phyloP scores from a whole-genome alignment of 352 stramenopile species.

The Phytopythium sindhum region DNA sequence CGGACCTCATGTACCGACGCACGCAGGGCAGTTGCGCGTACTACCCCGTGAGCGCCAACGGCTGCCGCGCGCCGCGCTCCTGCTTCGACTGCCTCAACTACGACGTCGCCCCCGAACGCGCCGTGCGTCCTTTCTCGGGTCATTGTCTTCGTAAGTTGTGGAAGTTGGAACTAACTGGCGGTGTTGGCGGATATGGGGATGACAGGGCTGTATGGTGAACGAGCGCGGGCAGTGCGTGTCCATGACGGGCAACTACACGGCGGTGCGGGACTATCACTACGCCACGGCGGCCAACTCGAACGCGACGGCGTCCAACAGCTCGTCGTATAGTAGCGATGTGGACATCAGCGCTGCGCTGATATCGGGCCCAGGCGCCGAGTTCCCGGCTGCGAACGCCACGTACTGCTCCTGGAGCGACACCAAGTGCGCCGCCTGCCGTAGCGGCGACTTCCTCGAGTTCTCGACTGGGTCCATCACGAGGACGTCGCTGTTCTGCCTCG shows the following conservation, averaged over 20 bases:
- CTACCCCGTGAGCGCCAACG: conserved; percentile 20
- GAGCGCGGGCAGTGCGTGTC: conserved; percentile 23
- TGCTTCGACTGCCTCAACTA: conserved; percentile 44
- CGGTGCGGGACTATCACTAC: conserved; percentile 20
- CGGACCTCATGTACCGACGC: conserved; percentile 10
- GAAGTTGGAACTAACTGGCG: not conserved
- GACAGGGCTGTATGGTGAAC: conserved; percentile 26
- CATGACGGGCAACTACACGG: conserved; percentile 19
- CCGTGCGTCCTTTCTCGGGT: conserved; percentile 4
- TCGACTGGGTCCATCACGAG: conserved; percentile 6
- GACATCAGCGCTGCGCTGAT: conserved; percentile 8
- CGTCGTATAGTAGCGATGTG: not conserved
- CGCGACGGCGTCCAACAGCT: conserved; percentile 1
- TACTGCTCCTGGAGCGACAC: conserved; percentile 35
- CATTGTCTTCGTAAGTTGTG: not conserved
- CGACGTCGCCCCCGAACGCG: conserved; percentile 15
- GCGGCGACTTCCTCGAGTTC: conserved; percentile 5
- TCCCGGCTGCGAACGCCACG: conserved; percentile 28
- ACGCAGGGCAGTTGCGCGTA: conserved; percentile 23
- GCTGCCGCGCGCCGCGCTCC: conserved; percentile 24
- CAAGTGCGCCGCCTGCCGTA: conserved; percentile 10
- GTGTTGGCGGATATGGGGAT: not conserved
- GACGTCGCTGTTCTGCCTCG: conserved; percentile 17
- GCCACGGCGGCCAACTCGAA: conserved; percentile 5
- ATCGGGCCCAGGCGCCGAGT: conserved; percentile 6